Base-by-base conservation (phyloP, 306 rosid genomes). In the Vicia faba region DNA sequence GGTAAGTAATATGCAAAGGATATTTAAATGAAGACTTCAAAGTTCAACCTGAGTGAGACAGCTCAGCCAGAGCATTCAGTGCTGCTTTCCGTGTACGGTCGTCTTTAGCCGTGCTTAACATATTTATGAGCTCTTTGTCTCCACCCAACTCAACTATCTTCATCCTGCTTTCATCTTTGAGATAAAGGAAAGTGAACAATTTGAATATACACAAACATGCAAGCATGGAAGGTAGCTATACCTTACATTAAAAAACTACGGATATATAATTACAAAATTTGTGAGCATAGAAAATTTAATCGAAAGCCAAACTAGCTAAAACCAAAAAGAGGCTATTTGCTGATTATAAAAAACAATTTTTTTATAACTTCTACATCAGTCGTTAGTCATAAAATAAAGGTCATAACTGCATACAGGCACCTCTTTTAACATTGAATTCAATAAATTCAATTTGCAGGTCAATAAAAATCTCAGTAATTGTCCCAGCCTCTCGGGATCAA, bases 31-130 rank as follows among this genome's bases (percentile, higher is more conserved):
- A 19, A 25, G 46, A 68, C 29, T 53, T 70, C 26, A 45, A 69
- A 25, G 39, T 64, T 51, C 61, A 14, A 92, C 97, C 97, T 82
- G 97, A 89, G 11, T 53, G 71, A 40, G 96, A 92, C 68, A 92
- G 69, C 50, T 90, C 85, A 18, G 70, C 79, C 66, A 92, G 95
- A 45, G 97, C 95, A 11, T 79, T 86, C 84, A 89, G 70, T 29
- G 97, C 97, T 77, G 81, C 89, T 85, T 85, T 89, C 72, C 91
- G 86, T 28, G 98, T 92, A n/a, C 86, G 82, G 71, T 92, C 96
- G n/a, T 92, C 96, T 63, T 80, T 86, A 23, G 96, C 98, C 4
- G 63, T 84, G 77, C 75, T 87, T 55, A 92, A 66, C 98, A 92
- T 88, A 51, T 84, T 92, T 59, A 89, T 29, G 67, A 92, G 96